phyloP scores from a whole-genome alignment of 495 filamentous ascomycete species.

The Usnea hakonensis region DNA sequence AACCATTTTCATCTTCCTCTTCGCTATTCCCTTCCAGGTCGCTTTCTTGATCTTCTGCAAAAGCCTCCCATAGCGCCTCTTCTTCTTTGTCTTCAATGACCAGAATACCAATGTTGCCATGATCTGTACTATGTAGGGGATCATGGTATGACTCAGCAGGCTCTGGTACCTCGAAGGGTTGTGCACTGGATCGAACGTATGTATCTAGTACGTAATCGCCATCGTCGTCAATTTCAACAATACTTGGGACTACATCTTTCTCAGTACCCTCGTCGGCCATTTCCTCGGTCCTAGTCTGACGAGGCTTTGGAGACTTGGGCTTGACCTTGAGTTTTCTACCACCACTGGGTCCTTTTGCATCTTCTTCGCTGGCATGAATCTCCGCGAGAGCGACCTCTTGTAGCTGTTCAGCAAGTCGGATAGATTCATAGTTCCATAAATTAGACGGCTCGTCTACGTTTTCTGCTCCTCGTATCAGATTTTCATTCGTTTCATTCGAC shows the following conservation, averaged over 20 bases:
- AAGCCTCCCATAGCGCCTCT: constrained; percentile 50
- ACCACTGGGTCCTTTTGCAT: constrained; percentile 23
- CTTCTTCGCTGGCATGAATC: constrained; percentile 21
- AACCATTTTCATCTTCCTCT: constrained; percentile 56
- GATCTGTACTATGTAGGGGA: not conserved
- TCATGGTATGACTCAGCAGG: not conserved
- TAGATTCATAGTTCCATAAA: constrained; percentile 40
- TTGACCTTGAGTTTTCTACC: constrained; percentile 18
- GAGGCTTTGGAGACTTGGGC: constrained; percentile 26
- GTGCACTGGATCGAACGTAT: constrained; percentile 34
- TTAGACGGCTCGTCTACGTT: constrained; percentile 18
- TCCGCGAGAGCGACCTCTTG: constrained; percentile 42
- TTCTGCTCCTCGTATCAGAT: not conserved
- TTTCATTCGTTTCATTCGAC: not conserved
- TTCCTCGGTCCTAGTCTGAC: constrained; percentile 23
- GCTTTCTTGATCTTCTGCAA: constrained; percentile 44
- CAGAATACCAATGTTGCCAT: constrained; percentile 45
- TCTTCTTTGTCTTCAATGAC: constrained; percentile 50
- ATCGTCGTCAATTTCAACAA: constrained; percentile 32
- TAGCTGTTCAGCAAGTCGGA: constrained; percentile 38
- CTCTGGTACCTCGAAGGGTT: not conserved
- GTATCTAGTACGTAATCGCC: constrained; percentile 58
- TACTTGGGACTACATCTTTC: constrained; percentile 27
- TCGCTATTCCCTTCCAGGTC: constrained; percentile 52
- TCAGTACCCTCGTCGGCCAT: constrained; percentile 20